Conservation (phyloP, 2,329 filamentous ascomycete species). For the Fusarium sp. region DNA sequence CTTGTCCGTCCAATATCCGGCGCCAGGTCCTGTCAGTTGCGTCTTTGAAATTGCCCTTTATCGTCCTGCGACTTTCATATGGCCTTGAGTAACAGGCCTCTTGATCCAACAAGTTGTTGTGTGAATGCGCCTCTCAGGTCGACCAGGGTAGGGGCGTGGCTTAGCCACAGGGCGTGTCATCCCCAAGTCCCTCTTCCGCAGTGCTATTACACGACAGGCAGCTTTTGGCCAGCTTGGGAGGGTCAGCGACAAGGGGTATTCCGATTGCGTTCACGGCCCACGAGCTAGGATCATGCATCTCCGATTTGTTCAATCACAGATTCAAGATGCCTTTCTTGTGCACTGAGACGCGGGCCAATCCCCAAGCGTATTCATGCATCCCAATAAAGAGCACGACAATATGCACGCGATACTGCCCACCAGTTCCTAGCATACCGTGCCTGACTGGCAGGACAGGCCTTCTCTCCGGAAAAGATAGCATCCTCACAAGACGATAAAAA, state of each 20-base stretch:
- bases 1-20: constrained; percentile 37
- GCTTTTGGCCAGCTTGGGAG: constrained; percentile 16
- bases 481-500: constrained; percentile 8
- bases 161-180: constrained; percentile 30
- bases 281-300: constrained; percentile 45
- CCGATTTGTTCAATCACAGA: constrained; percentile 44
- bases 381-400: constrained; percentile 18
- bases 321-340: constrained; percentile 35
- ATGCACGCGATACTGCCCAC: constrained; percentile 31
- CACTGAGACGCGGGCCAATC: constrained; percentile 39
- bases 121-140: constrained; percentile 34
- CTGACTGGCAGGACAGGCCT: constrained; percentile 18
- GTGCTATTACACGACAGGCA: constrained; percentile 11
- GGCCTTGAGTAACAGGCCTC: constrained; percentile 7
- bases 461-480: constrained; percentile 9
- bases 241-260: constrained; percentile 28
- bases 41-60: constrained; percentile 16
- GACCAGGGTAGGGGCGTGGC: constrained; percentile 32
- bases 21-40: constrained; percentile 3
- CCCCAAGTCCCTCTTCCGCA: constrained; percentile 19
- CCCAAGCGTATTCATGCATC: constrained; percentile 11
- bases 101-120: constrained; percentile 15
- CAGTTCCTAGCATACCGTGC: constrained; percentile 27
- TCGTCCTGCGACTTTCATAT: constrained; percentile 19
- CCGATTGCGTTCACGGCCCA: constrained; percentile 30